Evolutionary conservation across 2,329 filamentous ascomycete genomes (phyloP).

Genomic region (Trichoderma hamatum): DNA sequence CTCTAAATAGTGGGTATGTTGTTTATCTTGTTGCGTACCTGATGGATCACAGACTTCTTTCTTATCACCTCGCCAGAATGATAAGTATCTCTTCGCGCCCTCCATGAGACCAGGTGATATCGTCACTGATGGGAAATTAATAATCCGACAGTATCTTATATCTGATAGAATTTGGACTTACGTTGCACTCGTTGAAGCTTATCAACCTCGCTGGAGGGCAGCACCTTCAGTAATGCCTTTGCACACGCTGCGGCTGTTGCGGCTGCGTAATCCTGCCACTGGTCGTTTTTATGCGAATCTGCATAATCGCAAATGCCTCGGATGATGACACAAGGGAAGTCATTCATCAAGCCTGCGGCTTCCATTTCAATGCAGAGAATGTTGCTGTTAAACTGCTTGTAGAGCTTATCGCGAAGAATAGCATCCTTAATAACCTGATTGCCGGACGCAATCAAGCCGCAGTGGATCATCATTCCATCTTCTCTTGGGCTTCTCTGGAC

Average conservation of each 20-base stretch:
- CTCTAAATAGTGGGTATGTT: too few relatives aligned
- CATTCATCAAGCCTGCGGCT: constrained; percentile 35
- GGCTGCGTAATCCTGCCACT: constrained; percentile 35
- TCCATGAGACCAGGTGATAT: background rate
- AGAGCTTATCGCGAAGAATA: background rate
- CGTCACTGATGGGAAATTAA: background rate
- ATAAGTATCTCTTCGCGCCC: background rate
- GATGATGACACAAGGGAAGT: constrained; percentile 37
- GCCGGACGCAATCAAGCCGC: constrained; percentile 25
- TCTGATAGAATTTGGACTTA: background rate
- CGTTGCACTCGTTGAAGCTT: background rate
- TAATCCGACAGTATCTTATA: background rate
- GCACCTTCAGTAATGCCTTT: constrained; percentile 19
- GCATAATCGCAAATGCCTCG: constrained; percentile 41
- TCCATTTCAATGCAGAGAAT: constrained; percentile 36
- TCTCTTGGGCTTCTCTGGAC: background rate
- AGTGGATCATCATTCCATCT: constrained; percentile 19
- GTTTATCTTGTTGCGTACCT: background rate
- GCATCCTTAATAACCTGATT: constrained; percentile 29
- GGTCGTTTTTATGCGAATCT: constrained; percentile 37
- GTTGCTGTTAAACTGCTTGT: background rate
- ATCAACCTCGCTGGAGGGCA: background rate
- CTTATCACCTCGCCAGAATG: background rate
- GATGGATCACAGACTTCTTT: background rate
- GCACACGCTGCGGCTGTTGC: constrained; percentile 35